Evolutionary conservation across 208 protist species (phyloP).

Genomic region (Strigomonas culicis): DNA sequence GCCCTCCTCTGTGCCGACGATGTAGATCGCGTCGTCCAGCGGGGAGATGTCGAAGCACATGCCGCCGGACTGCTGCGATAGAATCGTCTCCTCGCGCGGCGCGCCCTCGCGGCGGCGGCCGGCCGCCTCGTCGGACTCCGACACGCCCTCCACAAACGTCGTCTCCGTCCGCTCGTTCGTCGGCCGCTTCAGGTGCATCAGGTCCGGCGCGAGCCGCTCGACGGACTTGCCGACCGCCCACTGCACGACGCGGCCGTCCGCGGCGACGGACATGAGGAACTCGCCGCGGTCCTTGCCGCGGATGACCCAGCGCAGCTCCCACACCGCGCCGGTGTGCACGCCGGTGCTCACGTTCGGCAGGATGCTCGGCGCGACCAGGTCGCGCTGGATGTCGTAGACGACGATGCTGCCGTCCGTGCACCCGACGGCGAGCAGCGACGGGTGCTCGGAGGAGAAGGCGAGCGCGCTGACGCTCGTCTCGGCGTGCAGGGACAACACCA

Average conservation of each 20-base stretch:
- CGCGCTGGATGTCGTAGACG: constrained; percentile 92
- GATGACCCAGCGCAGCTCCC: constrained; percentile 93
- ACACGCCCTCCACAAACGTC: constrained; percentile 67
- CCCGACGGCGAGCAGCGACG: constrained; percentile 92
- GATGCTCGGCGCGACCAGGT: constrained; percentile 67
- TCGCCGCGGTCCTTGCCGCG: constrained; percentile 88
- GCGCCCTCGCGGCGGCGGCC: constrained; percentile 14
- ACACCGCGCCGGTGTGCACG: constrained; percentile 94
- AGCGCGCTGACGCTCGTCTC: constrained; percentile 90
- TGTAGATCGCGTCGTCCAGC: constrained; percentile 85
- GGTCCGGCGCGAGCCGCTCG: constrained; percentile 80
- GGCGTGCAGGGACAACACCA: constrained; percentile 68
- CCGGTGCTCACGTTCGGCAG: constrained; percentile 47
- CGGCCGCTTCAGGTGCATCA: constrained; percentile 93
- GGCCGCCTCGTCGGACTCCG: constrained; percentile 43
- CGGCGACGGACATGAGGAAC: constrained; percentile 93
- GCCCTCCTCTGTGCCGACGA: constrained; percentile 95
- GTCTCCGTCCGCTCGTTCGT: constrained; percentile 58
- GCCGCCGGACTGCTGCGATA: constrained; percentile 91
- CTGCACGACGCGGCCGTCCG: constrained; percentile 94
- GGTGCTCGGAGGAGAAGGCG: constrained; percentile 89
- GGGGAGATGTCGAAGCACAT: constrained; percentile 94
- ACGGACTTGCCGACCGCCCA: constrained; percentile 95
- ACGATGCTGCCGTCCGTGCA: constrained; percentile 90
- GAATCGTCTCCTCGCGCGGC: constrained; percentile 71